phyloP scores from a whole-genome alignment of 2,329 filamentous ascomycete genomes.

The Diaporthe humulicola region DNA sequence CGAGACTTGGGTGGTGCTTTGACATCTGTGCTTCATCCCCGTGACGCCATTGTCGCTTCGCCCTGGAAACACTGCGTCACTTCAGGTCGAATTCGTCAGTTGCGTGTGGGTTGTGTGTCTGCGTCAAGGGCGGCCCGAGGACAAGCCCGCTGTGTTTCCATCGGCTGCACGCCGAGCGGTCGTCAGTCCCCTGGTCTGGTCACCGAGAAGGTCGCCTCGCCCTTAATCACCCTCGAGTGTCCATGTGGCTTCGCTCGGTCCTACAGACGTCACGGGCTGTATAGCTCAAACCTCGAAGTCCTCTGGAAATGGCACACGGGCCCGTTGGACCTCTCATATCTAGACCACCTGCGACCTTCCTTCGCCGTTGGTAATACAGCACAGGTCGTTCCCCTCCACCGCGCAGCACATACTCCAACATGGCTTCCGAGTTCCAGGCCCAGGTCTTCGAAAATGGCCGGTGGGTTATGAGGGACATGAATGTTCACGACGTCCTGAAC shows the following conservation, averaged over 20 bases:
- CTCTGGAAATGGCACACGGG: conserved; percentile 33
- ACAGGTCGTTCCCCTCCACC: conserved; percentile 22
- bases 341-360: conserved; percentile 32
- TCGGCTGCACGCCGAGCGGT: conserved; percentile 8
- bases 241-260: conserved; percentile 24
- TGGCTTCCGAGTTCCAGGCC: conserved; percentile 70
- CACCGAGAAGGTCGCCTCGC: conserved; percentile 17
- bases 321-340: conserved; percentile 27
- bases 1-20: background rate
- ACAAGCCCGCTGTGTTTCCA: conserved; percentile 19
- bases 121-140: conserved; percentile 16
- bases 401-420: conserved; percentile 43
- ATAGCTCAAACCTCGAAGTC: conserved; percentile 22
- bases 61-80: background rate
- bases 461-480: conserved; percentile 69
- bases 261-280: conserved; percentile 30
- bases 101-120: conserved; percentile 1
- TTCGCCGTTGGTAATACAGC: conserved; percentile 31
- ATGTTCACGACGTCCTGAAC: conserved; percentile 58
- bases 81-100: conserved; percentile 3
- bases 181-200: conserved; percentile 13
- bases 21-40: background rate
- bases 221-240: background rate
- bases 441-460: conserved; percentile 66
- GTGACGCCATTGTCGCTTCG: background rate